Base-by-base conservation (phyloP, 164 flowering plant species). In the Paratinospora sagittata region DNA sequence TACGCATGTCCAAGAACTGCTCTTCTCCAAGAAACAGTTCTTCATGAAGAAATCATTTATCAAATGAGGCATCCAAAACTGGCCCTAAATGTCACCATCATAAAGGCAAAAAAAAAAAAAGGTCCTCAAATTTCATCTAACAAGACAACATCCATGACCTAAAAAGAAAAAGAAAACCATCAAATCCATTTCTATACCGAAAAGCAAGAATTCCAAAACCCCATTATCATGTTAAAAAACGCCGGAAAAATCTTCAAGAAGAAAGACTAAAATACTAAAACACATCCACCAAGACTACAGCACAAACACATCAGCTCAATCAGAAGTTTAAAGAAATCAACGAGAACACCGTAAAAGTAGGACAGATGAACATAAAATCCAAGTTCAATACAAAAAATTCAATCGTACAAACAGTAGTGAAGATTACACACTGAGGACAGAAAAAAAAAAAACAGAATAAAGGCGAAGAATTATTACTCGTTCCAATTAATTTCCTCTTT, bases 401-500 rank as follows among this genome's bases (percentile, higher is more conserved):
- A n/a, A n/a, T n/a, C n/a, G n/a, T n/a, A n/a, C n/a, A n/a, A 63
- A 63, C 41, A 43, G 57, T 19, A 45, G 5, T 45, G n/a, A n/a
- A n/a, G n/a, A n/a, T n/a, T n/a, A n/a, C n/a, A n/a, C n/a, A n/a
- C n/a, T n/a, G n/a, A 52, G n/a, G 39, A 63, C 45, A 45, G 58
- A 8, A 47, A 5, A 45, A 52, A 24, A 60, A 37, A 19, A 24
- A 47, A 57, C 9, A 43, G 13, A 49, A 19, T 65, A 16, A 19
- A 19, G 57, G 2, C 37, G 34, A 68, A 67, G 57, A 24, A 66
- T 11, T 52, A 77, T 11, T 82, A 91, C 97, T 88, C 89, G 84
- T 91, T 92, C 97, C 97, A 91, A 74, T 91, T 88, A 71, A 91
- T 88, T 76, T 91, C 97, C n/a, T 90, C 80, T 72, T 78, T 89